A percentile compares a stretch with the other conserved stretches of the same genome.
These are phyloP conservation scores for Aspergillus viridinutans DNA, from an alignment of 2,329 filamentous ascomycete genomes.

Conservation along the genomic window DNA sequence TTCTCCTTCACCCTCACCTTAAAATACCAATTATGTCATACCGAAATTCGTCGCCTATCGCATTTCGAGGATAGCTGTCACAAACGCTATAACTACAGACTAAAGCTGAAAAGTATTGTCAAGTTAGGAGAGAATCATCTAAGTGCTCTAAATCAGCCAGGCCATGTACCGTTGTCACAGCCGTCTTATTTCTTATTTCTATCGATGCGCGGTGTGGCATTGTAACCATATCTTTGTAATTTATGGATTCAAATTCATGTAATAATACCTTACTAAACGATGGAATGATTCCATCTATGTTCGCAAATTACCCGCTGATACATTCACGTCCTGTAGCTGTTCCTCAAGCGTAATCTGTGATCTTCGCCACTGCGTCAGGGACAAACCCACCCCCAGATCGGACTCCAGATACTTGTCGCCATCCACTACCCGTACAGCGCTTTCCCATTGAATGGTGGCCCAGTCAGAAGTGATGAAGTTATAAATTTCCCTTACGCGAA, in stretches of 20 bases:
- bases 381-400: neutral
- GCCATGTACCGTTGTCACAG: neutral
- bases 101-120: neutral
- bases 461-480: neutral
- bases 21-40: neutral
- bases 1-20: constrained; percentile 35
- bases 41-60: neutral
- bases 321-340: neutral
- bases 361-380: neutral
- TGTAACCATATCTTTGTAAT: neutral
- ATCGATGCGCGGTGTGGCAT: neutral
- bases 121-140: neutral
- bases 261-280: neutral
- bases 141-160: neutral
- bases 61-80: neutral
- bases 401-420: neutral
- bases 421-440: neutral
- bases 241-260: neutral
- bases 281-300: neutral
- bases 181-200: neutral
- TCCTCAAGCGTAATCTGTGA: neutral
- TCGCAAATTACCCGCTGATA: neutral
- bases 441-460: neutral
- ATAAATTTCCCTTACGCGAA: neutral
- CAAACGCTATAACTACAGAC: neutral